phyloP scores from a whole-genome alignment of 139 green algal species.

The Astrephomene gubernaculifera region DNA sequence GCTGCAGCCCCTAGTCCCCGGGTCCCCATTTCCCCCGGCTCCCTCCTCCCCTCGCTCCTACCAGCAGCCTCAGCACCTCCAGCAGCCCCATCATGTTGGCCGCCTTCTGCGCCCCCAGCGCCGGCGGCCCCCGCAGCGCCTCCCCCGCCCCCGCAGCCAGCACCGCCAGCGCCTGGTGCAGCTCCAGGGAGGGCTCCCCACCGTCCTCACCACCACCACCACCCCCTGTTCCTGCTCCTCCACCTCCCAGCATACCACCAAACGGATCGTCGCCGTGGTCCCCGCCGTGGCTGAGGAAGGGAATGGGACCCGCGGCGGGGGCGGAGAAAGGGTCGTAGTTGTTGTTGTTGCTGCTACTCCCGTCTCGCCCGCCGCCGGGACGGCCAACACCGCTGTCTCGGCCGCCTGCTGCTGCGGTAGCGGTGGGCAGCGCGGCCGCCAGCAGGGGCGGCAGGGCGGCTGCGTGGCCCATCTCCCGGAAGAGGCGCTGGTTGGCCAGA shows the following conservation, averaged over 20 bases:
- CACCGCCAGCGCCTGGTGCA: conserved; percentile 32
- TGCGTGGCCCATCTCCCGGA: conserved; percentile 77
- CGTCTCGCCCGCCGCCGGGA: neutral
- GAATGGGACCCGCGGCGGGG: neutral
- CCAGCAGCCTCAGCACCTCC: conserved; percentile 71
- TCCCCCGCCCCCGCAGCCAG: conserved; percentile 35
- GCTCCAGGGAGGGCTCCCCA: conserved; percentile 23
- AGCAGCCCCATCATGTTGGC: conserved; percentile 77
- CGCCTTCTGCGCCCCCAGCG: conserved; percentile 60
- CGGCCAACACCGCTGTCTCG: conserved; percentile 4
- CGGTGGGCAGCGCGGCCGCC: conserved; percentile 7
- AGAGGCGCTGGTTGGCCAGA: conserved; percentile 86
- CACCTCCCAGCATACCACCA: no score
- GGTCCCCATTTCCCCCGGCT: neutral
- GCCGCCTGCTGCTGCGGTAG: conserved; percentile 2
- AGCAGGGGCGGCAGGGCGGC: conserved; percentile 59
- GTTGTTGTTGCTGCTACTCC: no score
- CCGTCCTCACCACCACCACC: neutral
- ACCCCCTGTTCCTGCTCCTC: no score
- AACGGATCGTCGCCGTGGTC: neutral
- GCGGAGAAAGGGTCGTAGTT: no score
- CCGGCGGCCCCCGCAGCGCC: conserved; percentile 2
- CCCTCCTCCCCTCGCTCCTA: conserved; percentile 47
- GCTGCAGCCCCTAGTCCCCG: no score
- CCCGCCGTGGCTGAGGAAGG: neutral